Evolutionary conservation across 108 stramenopile genomes (phyloP).

Genomic region (Stephanodiscus triporus): DNA sequence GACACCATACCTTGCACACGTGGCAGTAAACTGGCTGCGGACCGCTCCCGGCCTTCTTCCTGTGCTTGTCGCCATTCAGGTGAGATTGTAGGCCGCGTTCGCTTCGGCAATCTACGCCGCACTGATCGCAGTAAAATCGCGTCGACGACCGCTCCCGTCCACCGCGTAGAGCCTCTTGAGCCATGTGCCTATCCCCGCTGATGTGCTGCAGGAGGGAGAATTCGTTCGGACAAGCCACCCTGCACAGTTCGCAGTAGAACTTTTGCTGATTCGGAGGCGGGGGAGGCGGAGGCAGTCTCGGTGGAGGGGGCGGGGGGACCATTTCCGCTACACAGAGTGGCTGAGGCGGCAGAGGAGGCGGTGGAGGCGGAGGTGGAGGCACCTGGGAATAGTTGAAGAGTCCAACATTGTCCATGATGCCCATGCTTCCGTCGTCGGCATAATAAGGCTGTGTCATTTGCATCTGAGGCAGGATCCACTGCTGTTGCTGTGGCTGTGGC

Average conservation of each 20-base stretch:
- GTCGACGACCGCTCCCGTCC: not conserved
- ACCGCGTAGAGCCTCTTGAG: constrained; percentile 4
- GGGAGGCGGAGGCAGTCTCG: not conserved
- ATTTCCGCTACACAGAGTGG: too few species aligned
- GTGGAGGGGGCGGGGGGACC: constrained; percentile 21
- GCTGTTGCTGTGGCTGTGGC: not conserved
- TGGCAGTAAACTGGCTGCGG: not conserved
- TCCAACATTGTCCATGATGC: not conserved
- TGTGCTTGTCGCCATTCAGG: constrained; percentile 24
- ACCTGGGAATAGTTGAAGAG: not conserved
- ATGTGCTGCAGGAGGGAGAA: constrained; percentile 21
- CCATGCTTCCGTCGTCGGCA: not conserved
- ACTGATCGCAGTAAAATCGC: not conserved
- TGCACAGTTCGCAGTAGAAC: constrained; percentile 15
- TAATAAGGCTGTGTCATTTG: not conserved
- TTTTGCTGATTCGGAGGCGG: constrained; percentile 10
- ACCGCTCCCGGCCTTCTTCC: constrained; percentile 11
- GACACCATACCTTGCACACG: constrained; percentile 21
- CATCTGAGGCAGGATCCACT: not conserved
- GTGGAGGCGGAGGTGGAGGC: constrained; percentile 14
- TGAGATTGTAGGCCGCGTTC: not conserved
- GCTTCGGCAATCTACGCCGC: constrained; percentile 15
- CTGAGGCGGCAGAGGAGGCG: not conserved
- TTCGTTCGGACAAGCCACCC: constrained; percentile 15
- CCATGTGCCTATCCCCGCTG: not conserved